phyloP scores from a whole-genome alignment of 805 yeast genomes.

The Teunomyces aglyptinius region DNA sequence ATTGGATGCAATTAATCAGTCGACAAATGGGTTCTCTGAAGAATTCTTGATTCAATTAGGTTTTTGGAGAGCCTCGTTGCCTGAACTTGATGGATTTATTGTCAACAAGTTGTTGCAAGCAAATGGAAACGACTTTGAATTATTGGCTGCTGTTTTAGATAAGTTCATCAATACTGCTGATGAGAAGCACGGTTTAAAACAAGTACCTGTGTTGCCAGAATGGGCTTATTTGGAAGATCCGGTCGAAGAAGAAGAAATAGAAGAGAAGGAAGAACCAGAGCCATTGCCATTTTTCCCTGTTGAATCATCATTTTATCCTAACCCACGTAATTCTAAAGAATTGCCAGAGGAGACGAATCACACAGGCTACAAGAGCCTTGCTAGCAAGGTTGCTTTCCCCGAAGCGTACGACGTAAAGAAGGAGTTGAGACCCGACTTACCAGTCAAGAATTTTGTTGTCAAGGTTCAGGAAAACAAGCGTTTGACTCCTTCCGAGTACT shows the following conservation, averaged over 20 bases:
- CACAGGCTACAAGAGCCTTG: constrained; percentile 44
- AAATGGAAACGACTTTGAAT: constrained; percentile 78
- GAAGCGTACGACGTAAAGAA: constrained; percentile 68
- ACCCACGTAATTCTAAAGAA: constrained; percentile 48
- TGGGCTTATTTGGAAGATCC: constrained; percentile 38
- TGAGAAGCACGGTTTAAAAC: constrained; percentile 41
- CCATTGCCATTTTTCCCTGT: constrained; percentile 49
- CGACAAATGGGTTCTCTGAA: constrained; percentile 72
- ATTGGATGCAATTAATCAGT: constrained; percentile 46
- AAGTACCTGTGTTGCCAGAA: constrained; percentile 30
- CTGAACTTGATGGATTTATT: constrained; percentile 59
- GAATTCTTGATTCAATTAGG: constrained; percentile 76
- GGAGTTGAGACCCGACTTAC: constrained; percentile 83
- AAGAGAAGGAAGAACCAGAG: constrained; percentile 16
- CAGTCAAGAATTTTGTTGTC: constrained; percentile 79
- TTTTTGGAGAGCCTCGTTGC: constrained; percentile 72
- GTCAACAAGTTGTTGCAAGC: constrained; percentile 79
- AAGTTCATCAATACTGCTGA: constrained; percentile 60
- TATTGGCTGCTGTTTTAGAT: constrained; percentile 68
- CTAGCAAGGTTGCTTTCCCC: constrained; percentile 72
- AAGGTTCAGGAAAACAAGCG: constrained; percentile 90
- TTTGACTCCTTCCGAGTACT: constrained; percentile 85
- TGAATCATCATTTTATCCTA: constrained; percentile 67
- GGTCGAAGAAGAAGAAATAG: constrained; percentile 27
- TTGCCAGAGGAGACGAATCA: constrained; percentile 37